A percentile compares a stretch with the other conserved stretches of the same genome.
These are phyloP conservation scores for Aspergillus bridgeri DNA, from an alignment of 495 filamentous ascomycete species.

Conservation along the genomic window DNA sequence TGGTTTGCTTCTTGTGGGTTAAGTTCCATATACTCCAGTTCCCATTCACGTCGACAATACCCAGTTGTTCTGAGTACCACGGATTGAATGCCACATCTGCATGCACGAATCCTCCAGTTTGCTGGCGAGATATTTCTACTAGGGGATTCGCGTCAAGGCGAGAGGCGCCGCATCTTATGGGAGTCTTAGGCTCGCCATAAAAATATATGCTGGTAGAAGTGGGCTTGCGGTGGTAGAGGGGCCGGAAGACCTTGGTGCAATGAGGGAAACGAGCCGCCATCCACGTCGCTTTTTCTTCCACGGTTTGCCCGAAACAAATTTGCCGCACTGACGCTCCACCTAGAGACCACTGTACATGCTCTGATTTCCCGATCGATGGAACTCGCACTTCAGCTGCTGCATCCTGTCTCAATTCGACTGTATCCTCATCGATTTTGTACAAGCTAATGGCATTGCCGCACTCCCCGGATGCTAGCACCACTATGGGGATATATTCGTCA, in stretches of 20 bases:
- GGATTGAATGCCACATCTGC: constrained; percentile 77
- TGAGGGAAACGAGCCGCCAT: constrained; percentile 59
- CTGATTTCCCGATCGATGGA: constrained; percentile 33
- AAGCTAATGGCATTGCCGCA: constrained; percentile 43
- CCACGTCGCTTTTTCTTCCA: constrained; percentile 50
- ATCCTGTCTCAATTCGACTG: constrained; percentile 25
- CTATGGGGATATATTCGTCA: constrained; percentile 39
- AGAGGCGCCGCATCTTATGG: constrained; percentile 34
- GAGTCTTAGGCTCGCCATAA: constrained; percentile 8
- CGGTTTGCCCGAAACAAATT: constrained; percentile 58
- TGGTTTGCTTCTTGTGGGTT: constrained; percentile 31
- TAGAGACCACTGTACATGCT: constrained; percentile 53
- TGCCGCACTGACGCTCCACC: constrained; percentile 59
- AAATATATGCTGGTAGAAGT: constrained; percentile 28
- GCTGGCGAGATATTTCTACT: constrained; percentile 47
- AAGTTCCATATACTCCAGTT: constrained; percentile 78
- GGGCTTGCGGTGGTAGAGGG: constrained; percentile 41
- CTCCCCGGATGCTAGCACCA: constrained; percentile 40
- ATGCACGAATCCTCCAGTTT: constrained; percentile 58
- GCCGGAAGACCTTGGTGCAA: constrained; percentile 57
- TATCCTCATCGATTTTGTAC: constrained; percentile 33
- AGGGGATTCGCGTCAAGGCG: constrained; percentile 61
- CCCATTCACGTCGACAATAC: constrained; percentile 67
- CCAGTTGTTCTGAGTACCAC: constrained; percentile 65
- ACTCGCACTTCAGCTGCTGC: constrained; percentile 18